Evolutionary conservation across 2,329 filamentous ascomycete species (phyloP).

Genomic region (Pseudopyricularia cyperi): DNA sequence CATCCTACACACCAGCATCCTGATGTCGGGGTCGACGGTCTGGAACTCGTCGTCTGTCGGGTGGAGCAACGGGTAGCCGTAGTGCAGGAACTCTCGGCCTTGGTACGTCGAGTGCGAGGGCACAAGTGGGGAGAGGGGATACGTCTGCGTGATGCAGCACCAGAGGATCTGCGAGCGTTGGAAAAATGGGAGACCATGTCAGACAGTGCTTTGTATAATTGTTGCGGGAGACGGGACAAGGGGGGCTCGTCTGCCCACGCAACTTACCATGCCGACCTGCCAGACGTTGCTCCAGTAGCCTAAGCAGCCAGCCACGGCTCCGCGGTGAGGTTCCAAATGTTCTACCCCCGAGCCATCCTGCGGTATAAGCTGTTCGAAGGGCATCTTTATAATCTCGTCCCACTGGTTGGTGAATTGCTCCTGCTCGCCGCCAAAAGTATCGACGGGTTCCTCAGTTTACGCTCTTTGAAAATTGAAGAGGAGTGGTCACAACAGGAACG

Average conservation of each 20-base stretch:
- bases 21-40: background rate
- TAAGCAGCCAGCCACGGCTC: background rate
- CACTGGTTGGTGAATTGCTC: constrained; percentile 1
- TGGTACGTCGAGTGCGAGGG: too few relatives aligned
- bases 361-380: background rate
- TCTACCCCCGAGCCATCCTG: background rate
- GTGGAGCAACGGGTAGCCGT: background rate
- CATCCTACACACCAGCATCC: background rate
- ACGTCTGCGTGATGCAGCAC: background rate
- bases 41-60: background rate
- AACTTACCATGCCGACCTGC: background rate
- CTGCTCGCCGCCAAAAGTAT: background rate
- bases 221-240: background rate
- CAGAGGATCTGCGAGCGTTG: background rate
- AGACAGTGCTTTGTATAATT: background rate
- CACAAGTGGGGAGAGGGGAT: background rate
- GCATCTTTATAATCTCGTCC: background rate
- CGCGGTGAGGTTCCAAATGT: background rate
- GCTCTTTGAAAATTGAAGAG: too few relatives aligned
- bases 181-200: background rate
- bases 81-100: too few relatives aligned
- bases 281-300: background rate
- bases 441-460: background rate
- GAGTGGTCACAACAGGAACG: background rate
- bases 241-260: background rate